A percentile compares a stretch with the other conserved stretches of the same genome.
phyloP scores from a whole-genome alignment of 805 yeast species.

The Hanseniaspora nectarophila region DNA sequence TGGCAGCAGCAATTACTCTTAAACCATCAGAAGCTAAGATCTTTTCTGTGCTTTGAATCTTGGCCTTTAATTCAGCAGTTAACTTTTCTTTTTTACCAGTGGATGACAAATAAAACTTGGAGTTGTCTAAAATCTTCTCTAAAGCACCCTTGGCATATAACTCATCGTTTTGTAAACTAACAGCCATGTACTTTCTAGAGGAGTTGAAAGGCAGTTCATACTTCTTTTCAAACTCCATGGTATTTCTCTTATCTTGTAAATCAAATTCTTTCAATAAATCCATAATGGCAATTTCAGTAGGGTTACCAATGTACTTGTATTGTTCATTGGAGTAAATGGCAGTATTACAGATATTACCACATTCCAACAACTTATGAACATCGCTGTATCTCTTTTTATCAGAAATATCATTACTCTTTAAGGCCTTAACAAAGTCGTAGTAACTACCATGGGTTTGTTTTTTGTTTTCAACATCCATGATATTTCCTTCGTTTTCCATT shows the following conservation, averaged over 20 bases:
- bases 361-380: constrained; percentile 43
- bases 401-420: constrained; percentile 26
- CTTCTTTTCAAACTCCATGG: constrained; percentile 38
- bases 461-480: constrained; percentile 35
- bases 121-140: constrained; percentile 55
- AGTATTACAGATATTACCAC: constrained; percentile 67
- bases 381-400: constrained; percentile 33
- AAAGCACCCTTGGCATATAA: constrained; percentile 83
- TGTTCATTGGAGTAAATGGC: constrained; percentile 56
- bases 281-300: constrained; percentile 84
- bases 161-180: constrained; percentile 46
- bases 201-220: constrained; percentile 81
- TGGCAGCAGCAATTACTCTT: constrained; percentile 74
- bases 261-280: constrained; percentile 64
- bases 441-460: constrained; percentile 31
- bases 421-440: constrained; percentile 33
- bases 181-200: constrained; percentile 81
- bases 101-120: constrained; percentile 46
- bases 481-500: constrained; percentile 32
- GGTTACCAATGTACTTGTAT: constrained; percentile 73
- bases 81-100: constrained; percentile 51
- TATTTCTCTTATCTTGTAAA: constrained; percentile 54
- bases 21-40: constrained; percentile 70
- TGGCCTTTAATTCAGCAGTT: constrained; percentile 36
- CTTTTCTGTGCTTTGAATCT: constrained; percentile 48